phyloP scores from a whole-genome alignment of 2,329 filamentous ascomycete genomes.

The Leptographium wingfieldii region DNA sequence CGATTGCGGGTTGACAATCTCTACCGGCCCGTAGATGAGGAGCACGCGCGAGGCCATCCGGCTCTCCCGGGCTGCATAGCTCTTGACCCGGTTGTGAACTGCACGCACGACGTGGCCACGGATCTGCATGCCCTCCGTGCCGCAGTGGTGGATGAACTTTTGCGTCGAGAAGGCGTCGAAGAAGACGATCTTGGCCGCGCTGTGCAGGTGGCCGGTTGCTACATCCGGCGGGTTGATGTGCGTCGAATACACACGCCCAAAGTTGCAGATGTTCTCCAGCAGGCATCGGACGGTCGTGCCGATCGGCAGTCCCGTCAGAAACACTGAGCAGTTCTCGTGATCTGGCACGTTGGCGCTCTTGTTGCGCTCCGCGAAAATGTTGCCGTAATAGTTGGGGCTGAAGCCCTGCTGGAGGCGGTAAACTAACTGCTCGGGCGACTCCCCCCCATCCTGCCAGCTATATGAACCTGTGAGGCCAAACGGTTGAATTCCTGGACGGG shows the following conservation, averaged over 20 bases:
- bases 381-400: conserved; percentile 26
- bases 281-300: conserved; percentile 14
- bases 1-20: conserved; percentile 28
- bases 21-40: conserved; percentile 31
- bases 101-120: conserved; percentile 25
- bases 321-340: conserved; percentile 35
- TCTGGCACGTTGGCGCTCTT: conserved; percentile 26
- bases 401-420: conserved; percentile 13
- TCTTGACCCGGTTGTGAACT: conserved; percentile 16
- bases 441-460: neutral
- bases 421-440: neutral
- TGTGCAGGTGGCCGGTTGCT: conserved; percentile 19
- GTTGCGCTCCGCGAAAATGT: conserved; percentile 24
- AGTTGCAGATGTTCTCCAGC: conserved; percentile 22
- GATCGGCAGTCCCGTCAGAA: conserved; percentile 37
- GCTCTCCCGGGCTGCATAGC: conserved; percentile 13
- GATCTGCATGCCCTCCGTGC: conserved; percentile 22
- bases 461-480: neutral
- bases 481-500: neutral
- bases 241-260: conserved; percentile 38
- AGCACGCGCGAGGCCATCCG: conserved; percentile 30
- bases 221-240: conserved; percentile 37
- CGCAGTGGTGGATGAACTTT: neutral
- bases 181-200: conserved; percentile 38
- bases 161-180: conserved; percentile 21